These are phyloP conservation scores for Pisolithus albus DNA, from an alignment of 768 basidiomycete genomes.

Conservation along the genomic window DNA sequence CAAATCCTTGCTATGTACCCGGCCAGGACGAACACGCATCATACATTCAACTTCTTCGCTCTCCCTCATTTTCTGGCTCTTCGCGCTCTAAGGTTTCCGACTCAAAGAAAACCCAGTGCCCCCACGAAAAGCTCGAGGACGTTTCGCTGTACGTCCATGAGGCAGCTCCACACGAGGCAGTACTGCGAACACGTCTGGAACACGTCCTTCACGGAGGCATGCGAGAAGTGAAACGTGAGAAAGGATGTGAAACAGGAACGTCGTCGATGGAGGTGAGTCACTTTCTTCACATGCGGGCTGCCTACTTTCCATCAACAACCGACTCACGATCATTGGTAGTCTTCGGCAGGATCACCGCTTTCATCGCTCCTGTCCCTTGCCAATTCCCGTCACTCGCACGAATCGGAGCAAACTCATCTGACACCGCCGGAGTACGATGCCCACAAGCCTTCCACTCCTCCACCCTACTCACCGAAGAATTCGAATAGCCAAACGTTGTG, in stretches of 20 bases:
- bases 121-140: conserved; percentile 17
- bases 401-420: conserved; percentile 20
- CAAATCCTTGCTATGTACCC: conserved; percentile 27
- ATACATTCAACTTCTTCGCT: conserved; percentile 19
- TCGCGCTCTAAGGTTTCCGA: conserved; percentile 20
- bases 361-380: conserved; percentile 27
- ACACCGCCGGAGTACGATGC: conserved; percentile 18
- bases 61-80: conserved; percentile 22
- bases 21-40: conserved; percentile 23
- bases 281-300: background rate
- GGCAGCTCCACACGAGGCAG: conserved; percentile 46
- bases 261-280: conserved; percentile 20
- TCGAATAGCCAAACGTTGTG: background rate
- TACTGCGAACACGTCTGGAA: conserved; percentile 47
- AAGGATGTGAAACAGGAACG: conserved; percentile 8
- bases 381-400: conserved; percentile 18
- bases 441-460: conserved; percentile 1
- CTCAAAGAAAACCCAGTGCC: conserved; percentile 10
- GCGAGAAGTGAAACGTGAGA: conserved; percentile 6
- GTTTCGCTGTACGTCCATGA: conserved; percentile 18
- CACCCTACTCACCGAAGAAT: conserved; percentile 1
- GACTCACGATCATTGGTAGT: conserved; percentile 8
- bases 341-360: conserved; percentile 18
- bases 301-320: background rate
- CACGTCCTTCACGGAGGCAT: conserved; percentile 36